A percentile compares a stretch with the other conserved stretches of the same genome.
These are phyloP conservation scores for Ocimum tenuiflorum DNA, from an alignment of 257 asterid species.

Conservation along the genomic window DNA sequence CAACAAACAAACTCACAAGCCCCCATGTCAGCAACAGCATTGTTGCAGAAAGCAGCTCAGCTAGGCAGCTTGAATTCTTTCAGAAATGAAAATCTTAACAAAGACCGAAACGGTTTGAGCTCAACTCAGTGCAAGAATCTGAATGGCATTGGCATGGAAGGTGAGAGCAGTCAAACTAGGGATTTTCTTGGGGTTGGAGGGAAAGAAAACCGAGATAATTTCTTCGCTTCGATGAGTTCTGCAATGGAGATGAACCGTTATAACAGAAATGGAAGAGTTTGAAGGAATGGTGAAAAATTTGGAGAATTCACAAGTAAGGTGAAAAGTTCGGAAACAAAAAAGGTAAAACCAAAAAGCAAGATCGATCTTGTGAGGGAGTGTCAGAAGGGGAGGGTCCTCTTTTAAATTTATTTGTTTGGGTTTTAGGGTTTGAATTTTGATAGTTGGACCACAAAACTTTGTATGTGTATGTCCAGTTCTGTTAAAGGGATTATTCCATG, in stretches of 20 bases:
- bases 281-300: background rate
- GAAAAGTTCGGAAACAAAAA: constrained; percentile 4
- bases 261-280: constrained; percentile 26
- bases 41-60: constrained; percentile 63
- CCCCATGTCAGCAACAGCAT: constrained; percentile 63
- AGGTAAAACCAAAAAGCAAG: background rate
- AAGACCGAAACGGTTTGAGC: background rate
- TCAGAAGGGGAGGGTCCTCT: constrained; percentile 30
- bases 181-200: constrained; percentile 80
- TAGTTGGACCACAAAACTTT: background rate
- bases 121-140: background rate
- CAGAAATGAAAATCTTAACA: background rate
- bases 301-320: background rate
- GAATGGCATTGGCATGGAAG: background rate
- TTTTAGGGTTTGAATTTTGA: background rate
- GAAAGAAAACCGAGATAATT: constrained; percentile 26
- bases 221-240: constrained; percentile 31
- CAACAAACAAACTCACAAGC: constrained; percentile 16
- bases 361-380: constrained; percentile 68
- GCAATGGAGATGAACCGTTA: constrained; percentile 38
- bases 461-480: constrained; percentile 4
- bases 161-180: constrained; percentile 38
- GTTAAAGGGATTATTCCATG: constrained; percentile 16
- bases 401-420: background rate
- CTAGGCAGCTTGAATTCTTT: constrained; percentile 38